Evolutionary conservation across 2,329 filamentous ascomycete genomes (phyloP).

Genomic region (Polychaeton citri): DNA sequence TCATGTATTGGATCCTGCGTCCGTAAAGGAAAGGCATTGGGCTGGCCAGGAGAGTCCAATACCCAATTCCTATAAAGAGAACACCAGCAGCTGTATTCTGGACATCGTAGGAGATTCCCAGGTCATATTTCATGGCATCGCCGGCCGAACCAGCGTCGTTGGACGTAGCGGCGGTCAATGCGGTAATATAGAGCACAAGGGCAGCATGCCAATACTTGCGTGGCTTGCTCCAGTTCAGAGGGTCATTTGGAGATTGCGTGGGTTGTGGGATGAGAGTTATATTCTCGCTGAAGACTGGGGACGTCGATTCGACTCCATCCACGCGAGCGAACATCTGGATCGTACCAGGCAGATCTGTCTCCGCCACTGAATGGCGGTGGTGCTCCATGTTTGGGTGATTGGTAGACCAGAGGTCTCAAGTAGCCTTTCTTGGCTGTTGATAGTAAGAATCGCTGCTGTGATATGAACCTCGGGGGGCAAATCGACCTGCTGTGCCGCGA

Average conservation of each 20-base stretch:
- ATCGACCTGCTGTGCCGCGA: too few species aligned
- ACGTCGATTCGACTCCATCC: not conserved
- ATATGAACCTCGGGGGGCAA: too few species aligned
- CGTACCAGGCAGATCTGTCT: not conserved
- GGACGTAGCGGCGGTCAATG: slow-evolving; percentile 42
- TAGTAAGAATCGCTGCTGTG: too few species aligned
- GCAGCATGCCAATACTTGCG: slow-evolving; percentile 25
- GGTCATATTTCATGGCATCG: slow-evolving; percentile 36
- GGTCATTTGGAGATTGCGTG: slow-evolving; percentile 22
- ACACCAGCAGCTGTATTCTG: slow-evolving; percentile 47
- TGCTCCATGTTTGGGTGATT: too few species aligned
- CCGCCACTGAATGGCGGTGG: not conserved
- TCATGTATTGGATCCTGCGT: slow-evolving; percentile 40
- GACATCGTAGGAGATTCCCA: slow-evolving; percentile 38
- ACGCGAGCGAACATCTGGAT: not conserved
- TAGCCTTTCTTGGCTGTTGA: too few species aligned
- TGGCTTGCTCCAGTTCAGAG: slow-evolving; percentile 17
- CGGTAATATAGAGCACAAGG: slow-evolving; percentile 41
- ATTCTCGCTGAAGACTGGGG: slow-evolving; percentile 17
- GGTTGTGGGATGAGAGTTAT: slow-evolving; percentile 42
- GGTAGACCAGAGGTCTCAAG: too few species aligned
- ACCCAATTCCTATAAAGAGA: slow-evolving; percentile 43
- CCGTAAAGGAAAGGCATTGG: slow-evolving; percentile 43
- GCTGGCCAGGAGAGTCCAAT: slow-evolving; percentile 40
- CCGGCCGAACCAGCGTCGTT: slow-evolving; percentile 42